Conservation (phyloP, 2,329 filamentous ascomycete genomes). For the Berkeleyomyces rouxiae region DNA sequence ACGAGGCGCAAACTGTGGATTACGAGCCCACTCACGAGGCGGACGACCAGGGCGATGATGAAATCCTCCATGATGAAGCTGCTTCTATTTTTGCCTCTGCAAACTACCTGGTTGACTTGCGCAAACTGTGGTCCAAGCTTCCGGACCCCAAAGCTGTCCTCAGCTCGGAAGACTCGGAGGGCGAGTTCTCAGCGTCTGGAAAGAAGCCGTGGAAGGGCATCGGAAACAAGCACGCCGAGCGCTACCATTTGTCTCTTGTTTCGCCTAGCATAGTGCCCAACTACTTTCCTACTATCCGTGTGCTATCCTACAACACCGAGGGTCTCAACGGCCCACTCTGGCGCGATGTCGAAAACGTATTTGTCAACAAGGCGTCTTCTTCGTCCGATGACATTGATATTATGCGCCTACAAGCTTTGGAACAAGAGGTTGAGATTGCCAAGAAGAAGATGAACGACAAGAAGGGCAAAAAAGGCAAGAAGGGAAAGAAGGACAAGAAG, state of each 20-base stretch:
- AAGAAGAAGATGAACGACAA: constrained; percentile 19
- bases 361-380: background rate
- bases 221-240: constrained; percentile 67
- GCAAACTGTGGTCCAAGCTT: constrained; percentile 60
- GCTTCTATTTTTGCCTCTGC: constrained; percentile 23
- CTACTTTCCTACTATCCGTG: constrained; percentile 74
- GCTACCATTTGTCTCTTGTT: constrained; percentile 67
- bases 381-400: constrained; percentile 19
- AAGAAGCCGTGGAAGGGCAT: constrained; percentile 42
- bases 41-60: constrained; percentile 19
- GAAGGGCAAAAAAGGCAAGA: constrained; percentile 21
- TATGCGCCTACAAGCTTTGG: constrained; percentile 6
- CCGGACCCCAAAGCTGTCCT: constrained; percentile 32
- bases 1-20: background rate
- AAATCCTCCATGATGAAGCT: constrained; percentile 20
- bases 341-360: constrained; percentile 1
- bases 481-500: constrained; percentile 29
- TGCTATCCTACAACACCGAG: constrained; percentile 86
- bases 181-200: constrained; percentile 22
- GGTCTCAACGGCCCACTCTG: constrained; percentile 47
- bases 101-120: constrained; percentile 64
- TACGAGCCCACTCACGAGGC: constrained; percentile 54
- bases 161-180: constrained; percentile 10
- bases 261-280: constrained; percentile 83
- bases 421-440: constrained; percentile 17